Base-by-base conservation (phyloP, 1,284 basidiomycete species). In the Omphalotus olearius region DNA sequence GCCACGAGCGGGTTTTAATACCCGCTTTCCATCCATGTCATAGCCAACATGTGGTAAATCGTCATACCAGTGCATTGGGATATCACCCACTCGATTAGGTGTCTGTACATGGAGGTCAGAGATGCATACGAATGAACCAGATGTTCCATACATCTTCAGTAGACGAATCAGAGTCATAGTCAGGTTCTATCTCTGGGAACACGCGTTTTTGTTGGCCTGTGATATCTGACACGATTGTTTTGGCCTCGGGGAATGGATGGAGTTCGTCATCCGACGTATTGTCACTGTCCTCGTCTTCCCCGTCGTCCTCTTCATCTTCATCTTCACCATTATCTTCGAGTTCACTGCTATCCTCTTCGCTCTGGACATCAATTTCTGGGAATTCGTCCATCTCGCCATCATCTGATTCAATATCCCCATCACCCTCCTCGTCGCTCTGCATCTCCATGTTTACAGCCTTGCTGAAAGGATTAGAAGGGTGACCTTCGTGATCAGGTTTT, bases 31-130 rank as follows among this genome's bases (percentile, higher is more conserved):
- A 66, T 96, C 83, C 65, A 99, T 87, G 69, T 94, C 85, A 73
- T 99, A 99, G 44, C 97, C 97, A 64, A 99, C 85, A 72, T 99
- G 97, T n/a, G 97, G 97, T 60, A 99, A 76, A 73, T 99, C 96
- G 68, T 99, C 97, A 71, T 99, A 99, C 93, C 96, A 99, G 66
- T 98, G 93, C 75, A 93, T 87, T 42, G 97, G 97, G 51, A 99
- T 79, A 71, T 97, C 84, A 54, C 97, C 97, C 60, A 98, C 85
- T 53, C 95, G 89, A 69, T 98, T 99, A 33, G 91, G 90, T 56
- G 85, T 81, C 93, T 97, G 55, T 1, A 56, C 40, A 40, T 33
- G 35, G 54, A 50, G 46, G 52, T 50, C 56, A 45, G 58, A 37
- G 46, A 39, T 4, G 17, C 41, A 46, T 50, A 30, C 42, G 57